Base-by-base conservation (phyloP, 225 moss, liverwort and hornwort species). In the Pseudisothecium myosuroides region DNA sequence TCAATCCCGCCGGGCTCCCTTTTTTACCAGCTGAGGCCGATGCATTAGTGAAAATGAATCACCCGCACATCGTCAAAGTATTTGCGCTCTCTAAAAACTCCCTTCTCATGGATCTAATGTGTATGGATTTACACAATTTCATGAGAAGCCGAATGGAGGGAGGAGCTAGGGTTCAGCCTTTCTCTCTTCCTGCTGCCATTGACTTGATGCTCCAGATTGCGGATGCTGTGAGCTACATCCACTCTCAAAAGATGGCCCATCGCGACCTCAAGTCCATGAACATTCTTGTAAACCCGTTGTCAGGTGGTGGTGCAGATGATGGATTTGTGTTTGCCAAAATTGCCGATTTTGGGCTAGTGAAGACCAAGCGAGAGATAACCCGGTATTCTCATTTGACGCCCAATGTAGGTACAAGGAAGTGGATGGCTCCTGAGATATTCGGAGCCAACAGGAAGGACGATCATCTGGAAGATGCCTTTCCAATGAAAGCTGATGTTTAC, bases 191-290 rank as follows among this genome's bases (percentile, higher is more conserved):
- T 49, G 69, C 86, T 31, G 47, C 89, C 61, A 63, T 83, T 43
- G 79, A 83, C 83, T 32, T 91, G 75, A 89, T 91, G 86, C 86
- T 82, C 36, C 86, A 91, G 67, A 54, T 89, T 37, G 89, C 60
- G 5, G 60, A 60, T 26, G 26, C 60, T 60, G 60, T 60, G 11
- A 60, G 26, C 60, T 60, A 60, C 60, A 24, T 60, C 60, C 60
- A 60, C 60, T 60, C 60, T 60, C 26, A 11, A 22, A 82, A 55
- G 3, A 39, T 84, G 39, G 41, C 68, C 29, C 83, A 83, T 66
- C 66, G 83, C 26, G 83, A 83, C 36, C 83, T 83, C 52, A 81
- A 91, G 65, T 67, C 88, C 6, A 11, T 13, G 24, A 86, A 88
- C 59, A 77, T 91, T 88, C 88, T 91, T n/a, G 73, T 88, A 11